Conservation (phyloP, 768 basidiomycete species). For the Boletus vinaceobasis region DNA sequence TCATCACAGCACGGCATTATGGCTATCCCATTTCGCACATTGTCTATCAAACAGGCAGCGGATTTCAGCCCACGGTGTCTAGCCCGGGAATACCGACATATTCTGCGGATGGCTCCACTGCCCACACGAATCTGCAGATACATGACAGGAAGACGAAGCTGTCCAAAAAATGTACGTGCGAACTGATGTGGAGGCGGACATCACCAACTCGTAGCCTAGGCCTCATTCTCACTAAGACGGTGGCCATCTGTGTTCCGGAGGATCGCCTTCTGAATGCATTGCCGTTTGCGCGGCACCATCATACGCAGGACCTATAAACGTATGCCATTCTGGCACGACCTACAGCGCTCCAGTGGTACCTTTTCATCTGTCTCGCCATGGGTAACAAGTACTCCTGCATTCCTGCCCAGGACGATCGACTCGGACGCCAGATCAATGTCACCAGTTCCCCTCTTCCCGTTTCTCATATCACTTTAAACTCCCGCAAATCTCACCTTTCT, state of each 20-base stretch:
- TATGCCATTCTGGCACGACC: background rate
- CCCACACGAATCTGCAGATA: background rate
- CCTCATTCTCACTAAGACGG: background rate
- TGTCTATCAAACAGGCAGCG: background rate
- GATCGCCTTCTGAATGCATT: background rate
- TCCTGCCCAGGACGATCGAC: conserved; percentile 7
- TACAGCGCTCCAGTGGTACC: background rate
- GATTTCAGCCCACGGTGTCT: background rate
- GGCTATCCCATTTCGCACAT: background rate
- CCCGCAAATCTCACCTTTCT: conserved; percentile 35
- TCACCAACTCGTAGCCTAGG: background rate
- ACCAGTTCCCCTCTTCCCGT: conserved; percentile 11
- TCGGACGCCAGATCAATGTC: background rate
- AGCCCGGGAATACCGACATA: conserved; percentile 3
- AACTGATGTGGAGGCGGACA: background rate
- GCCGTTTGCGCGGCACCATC: background rate
- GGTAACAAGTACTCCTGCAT: conserved; percentile 30
- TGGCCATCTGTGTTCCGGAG: background rate
- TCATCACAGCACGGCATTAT: background rate
- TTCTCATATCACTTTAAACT: conserved; percentile 40
- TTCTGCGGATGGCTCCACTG: background rate
- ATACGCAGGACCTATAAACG: conserved; percentile 16
- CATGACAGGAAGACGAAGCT: background rate
- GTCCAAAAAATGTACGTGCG: conserved; percentile 1
- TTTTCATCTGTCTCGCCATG: conserved; percentile 17